phyloP scores from a whole-genome alignment of 176 grass and related monocot species.

The Themeda triandra region DNA sequence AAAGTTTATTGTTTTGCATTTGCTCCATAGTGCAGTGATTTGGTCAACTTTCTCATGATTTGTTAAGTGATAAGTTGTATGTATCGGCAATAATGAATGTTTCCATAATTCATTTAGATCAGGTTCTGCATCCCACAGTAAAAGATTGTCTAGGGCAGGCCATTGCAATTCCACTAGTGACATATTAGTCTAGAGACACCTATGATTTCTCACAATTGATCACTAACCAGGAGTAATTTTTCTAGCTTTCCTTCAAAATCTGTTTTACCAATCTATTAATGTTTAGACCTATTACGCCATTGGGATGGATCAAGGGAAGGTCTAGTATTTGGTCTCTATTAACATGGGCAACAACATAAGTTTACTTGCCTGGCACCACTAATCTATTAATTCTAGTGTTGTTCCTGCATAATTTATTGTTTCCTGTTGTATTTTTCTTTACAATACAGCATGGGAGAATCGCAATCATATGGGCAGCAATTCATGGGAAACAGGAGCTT shows the following conservation, averaged over 20 bases:
- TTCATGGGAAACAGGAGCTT: not conserved
- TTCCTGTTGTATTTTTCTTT: not conserved
- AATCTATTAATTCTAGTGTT: not conserved
- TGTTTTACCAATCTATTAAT: not conserved
- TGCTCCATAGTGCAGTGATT: not conserved
- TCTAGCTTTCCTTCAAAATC: not conserved
- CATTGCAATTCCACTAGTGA: not conserved
- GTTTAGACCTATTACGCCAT: not conserved
- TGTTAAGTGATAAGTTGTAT: too few relatives aligned
- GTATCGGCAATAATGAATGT: not conserved
- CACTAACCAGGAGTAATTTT: not conserved
- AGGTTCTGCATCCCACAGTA: not conserved
- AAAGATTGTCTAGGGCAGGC: not conserved
- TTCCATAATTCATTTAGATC: not conserved
- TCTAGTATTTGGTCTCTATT: not conserved
- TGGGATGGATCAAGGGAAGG: not conserved
- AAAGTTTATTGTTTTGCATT: not conserved
- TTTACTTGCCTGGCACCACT: not conserved
- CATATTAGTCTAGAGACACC: too few relatives aligned
- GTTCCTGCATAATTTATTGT: not conserved
- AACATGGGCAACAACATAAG: not conserved
- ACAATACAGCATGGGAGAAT: slow-evolving; percentile 14
- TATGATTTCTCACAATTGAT: not conserved
- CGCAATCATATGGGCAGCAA: slow-evolving; percentile 19
- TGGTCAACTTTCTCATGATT: not conserved